These are phyloP conservation scores for Dryas alaskensis DNA, from an alignment of 306 rosid genomes.

Conservation along the genomic window DNA sequence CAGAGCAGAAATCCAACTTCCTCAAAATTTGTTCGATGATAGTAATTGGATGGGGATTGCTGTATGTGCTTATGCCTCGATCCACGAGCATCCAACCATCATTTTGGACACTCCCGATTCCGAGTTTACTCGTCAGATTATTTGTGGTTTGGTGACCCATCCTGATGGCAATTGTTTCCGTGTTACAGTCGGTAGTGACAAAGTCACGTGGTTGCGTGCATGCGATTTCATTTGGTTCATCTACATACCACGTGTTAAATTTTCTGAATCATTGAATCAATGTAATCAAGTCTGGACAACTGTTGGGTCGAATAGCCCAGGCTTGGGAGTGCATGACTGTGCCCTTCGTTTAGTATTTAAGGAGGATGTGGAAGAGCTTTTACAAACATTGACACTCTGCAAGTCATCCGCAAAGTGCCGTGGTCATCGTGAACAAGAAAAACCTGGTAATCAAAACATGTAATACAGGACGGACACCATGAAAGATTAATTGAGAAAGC, in stretches of 20 bases:
- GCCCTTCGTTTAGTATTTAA: neutral
- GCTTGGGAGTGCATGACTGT: neutral
- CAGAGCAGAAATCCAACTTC: neutral
- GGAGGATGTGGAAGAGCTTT: neutral
- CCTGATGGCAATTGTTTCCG: no score
- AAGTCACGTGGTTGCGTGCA: neutral
- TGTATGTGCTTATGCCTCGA: neutral
- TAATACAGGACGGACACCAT: no score
- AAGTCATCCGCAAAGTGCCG: no score
- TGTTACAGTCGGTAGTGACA: no score
- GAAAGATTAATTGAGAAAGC: no score
- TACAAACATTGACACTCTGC: neutral
- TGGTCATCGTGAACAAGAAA: no score
- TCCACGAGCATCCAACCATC: conserved; percentile 7
- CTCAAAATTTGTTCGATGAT: conserved; percentile 1
- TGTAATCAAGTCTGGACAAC: neutral
- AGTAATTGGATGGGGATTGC: conserved; percentile 12
- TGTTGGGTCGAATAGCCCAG: neutral
- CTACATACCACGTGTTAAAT: neutral
- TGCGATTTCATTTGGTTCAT: neutral
- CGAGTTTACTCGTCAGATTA: neutral
- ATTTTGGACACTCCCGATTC: neutral
- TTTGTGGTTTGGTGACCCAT: neutral
- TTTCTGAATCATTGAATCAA: neutral
- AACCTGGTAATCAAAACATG: no score